These are phyloP conservation scores for Taphrina deformans DNA, from an alignment of 1,139 yeast species.

Conservation along the genomic window DNA sequence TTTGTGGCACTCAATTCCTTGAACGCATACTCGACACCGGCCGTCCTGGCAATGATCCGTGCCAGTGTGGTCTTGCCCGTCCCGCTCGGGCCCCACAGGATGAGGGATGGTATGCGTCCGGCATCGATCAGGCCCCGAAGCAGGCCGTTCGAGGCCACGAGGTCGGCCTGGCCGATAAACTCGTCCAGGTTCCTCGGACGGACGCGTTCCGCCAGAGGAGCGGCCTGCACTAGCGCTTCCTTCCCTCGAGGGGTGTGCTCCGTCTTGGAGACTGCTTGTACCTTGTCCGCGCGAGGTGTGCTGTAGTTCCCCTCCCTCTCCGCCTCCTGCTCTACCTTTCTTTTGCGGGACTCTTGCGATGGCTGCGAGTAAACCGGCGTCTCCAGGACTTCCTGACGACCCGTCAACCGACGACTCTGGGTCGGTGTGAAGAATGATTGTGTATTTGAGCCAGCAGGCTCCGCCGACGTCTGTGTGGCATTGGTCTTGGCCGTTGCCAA, in stretches of 20 bases:
- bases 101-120: conserved; percentile 69
- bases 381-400: conserved; percentile 8
- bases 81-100: conserved; percentile 73
- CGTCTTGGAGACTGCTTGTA: conserved; percentile 24
- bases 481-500: background rate
- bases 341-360: conserved; percentile 6
- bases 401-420: background rate
- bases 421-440: conserved; percentile 16
- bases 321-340: background rate
- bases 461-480: conserved; percentile 4
- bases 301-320: background rate
- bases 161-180: conserved; percentile 81
- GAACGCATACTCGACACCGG: conserved; percentile 57
- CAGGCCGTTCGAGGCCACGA: conserved; percentile 73
- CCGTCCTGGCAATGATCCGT: conserved; percentile 52
- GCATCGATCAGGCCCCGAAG: conserved; percentile 64
- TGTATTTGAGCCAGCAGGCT: conserved; percentile 9
- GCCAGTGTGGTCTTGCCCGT: conserved; percentile 84
- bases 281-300: background rate
- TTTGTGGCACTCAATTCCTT: conserved; percentile 86
- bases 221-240: conserved; percentile 22
- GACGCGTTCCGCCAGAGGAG: conserved; percentile 80
- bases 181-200: conserved; percentile 74
- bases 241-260: conserved; percentile 8
- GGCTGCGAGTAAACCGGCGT: conserved; percentile 2